These are phyloP conservation scores for Rhizopus microsporus DNA, from an alignment of 371 early-diverging fungal genomes.

Conservation along the genomic window DNA sequence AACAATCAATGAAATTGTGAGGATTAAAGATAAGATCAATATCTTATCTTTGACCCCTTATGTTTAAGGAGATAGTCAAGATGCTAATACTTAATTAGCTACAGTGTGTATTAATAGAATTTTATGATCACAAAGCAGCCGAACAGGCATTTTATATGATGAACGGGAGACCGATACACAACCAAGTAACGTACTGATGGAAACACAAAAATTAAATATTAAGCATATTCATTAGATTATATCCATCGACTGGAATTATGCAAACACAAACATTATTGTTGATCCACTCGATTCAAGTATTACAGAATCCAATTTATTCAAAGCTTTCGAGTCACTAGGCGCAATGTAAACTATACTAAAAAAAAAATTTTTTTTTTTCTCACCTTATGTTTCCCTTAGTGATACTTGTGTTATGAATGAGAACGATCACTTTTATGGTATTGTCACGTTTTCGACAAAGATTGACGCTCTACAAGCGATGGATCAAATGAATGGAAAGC, in stretches of 20 bases:
- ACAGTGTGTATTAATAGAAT: conserved; percentile 83
- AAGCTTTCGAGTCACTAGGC: conserved; percentile 75
- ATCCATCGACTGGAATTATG: conserved; percentile 25
- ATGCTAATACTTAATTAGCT: conserved; percentile 36
- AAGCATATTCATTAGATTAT: conserved; percentile 25
- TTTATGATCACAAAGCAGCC: conserved; percentile 69
- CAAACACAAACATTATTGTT: conserved; percentile 64
- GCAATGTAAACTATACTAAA: conserved; percentile 64
- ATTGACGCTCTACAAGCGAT: conserved; percentile 83
- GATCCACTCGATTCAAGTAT: conserved; percentile 83
- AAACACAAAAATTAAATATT: not conserved
- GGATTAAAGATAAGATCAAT: conserved; percentile 7
- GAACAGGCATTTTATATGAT: conserved; percentile 71
- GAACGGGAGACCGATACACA: conserved; percentile 68
- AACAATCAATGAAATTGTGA: conserved; percentile 4
- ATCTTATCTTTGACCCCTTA: conserved; percentile 5
- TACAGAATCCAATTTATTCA: conserved; percentile 66
- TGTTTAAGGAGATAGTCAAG: not conserved
- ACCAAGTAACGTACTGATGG: conserved; percentile 36
- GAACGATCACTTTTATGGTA: conserved; percentile 74
- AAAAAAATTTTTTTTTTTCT: not conserved
- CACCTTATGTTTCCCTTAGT: conserved; percentile 34
- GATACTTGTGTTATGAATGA: conserved; percentile 90
- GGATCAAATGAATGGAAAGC: conserved; percentile 72
- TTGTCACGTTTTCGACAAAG: conserved; percentile 79